Evolutionary conservation across 768 basidiomycete species (phyloP), one percentile per base, ranked within the genome.

Genomic region (Trichaptum fuscoviolaceum): DNA sequence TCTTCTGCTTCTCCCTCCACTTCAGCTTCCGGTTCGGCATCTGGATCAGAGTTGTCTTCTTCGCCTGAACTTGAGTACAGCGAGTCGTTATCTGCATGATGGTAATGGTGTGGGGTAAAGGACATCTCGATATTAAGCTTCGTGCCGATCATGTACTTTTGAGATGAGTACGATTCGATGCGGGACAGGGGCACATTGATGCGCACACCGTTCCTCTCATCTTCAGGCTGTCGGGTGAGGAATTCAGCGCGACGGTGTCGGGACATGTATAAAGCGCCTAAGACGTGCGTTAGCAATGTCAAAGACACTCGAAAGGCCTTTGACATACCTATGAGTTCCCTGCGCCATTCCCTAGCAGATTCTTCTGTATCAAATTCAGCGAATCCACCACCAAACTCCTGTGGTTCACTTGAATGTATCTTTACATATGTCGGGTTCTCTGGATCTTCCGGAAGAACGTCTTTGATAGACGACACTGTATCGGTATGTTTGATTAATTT

Each of bases 351-450:
- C 34, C 75, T 69, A 10, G 83, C 79, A 15, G 84, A 79, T 70
- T 85, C 87, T 66, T 81, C 77, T 0, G 87, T 89, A 69, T 87
- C 88, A 64, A 86, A 84, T 69, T 86, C 86, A 23, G 77, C 77
- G 64, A 66, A 73, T 64, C 75, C 73, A 57, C 73, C 71, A 24
- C 25, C 65, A 25, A 68, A 66, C 18, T 75, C 74, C 2, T 70
- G 69, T 27, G 71, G 70, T 2, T 72, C 69, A 7, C 78, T 74
- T 36, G 84, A 77, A 7, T 76, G 66, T 10, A 85, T 36, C 52
- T 70, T 72, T n/a, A 87, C 69, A 17, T 74, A 71, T 52, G 79
- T 79, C 6, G 85, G 84, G 20, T 77, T 74, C n/a, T 77, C 73
- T 12, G 79, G 80, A 66, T 87, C 81, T 2, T 78, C 63, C 7